Base-by-base conservation (phyloP, 495 filamentous ascomycete genomes). In the Trichocladium antarcticum region DNA sequence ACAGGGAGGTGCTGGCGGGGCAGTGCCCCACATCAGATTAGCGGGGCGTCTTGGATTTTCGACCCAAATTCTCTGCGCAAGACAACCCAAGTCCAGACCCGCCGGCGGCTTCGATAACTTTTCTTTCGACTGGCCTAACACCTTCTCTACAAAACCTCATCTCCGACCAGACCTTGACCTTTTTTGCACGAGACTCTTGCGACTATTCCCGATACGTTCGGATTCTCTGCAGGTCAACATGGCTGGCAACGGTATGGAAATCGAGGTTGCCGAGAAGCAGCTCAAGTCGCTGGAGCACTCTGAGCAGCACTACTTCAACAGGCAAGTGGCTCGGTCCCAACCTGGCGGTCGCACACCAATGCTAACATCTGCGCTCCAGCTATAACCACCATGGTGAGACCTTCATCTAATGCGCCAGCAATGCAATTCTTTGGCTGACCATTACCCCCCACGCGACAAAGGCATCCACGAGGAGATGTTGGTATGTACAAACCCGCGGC, bases 401-500 rank as follows among this genome's bases (percentile, higher is more conserved):
- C 50, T n/a, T 43, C 32, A 20, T 22, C 20, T 17, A 8, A 32
- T 22, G 44, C 37, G 60, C 47, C 24, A 31, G 17, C 31, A 32
- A 4, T 32, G 58, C 31, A 51, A 37, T 51, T 51, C 49, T 50
- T 58, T 62, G 59, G 59, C 66, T 67, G 63, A 58, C 56, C 28
- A 5, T 40, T 52, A 47, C 41, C 36, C n/a, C 37, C 39, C 50
- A 40, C 48, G 43, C 34, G 41, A 51, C 42, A 50, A 93, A 93
- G 87, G 89, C 62, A 95, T 96, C 57, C 89, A 96, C 62, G 89
- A 96, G 74, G 89, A 96, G 70, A 96, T 96, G 89, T 72, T 96
- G 78, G 88, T 95, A 72, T 68, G 85, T 83, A 57, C 24, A 12
- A n/a, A 21, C 47, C 42, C 32, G 40, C 39, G 37, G 32, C 41